phyloP scores from a whole-genome alignment of 108 stramenopile species.

The Conticribra weissflogii region DNA sequence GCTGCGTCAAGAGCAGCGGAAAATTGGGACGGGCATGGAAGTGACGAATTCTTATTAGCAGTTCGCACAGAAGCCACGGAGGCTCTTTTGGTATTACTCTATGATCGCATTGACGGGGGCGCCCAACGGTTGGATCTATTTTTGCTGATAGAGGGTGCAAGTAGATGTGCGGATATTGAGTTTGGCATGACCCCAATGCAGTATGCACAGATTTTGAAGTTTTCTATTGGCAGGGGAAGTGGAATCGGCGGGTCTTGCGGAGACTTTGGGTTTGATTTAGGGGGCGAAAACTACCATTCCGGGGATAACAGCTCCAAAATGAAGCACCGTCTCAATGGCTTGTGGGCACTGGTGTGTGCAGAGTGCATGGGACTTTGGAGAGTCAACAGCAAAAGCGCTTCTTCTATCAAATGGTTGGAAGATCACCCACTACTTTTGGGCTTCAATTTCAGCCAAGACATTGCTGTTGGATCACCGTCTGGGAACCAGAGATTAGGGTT shows the following conservation, averaged over 20 bases:
- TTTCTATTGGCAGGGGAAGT: background rate
- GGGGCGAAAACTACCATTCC: too few species aligned
- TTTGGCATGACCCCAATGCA: constrained; percentile 26
- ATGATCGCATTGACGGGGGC: constrained; percentile 61
- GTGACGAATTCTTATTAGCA: constrained; percentile 2
- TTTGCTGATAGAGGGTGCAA: constrained; percentile 26
- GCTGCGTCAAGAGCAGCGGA: background rate
- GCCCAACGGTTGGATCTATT: constrained; percentile 48
- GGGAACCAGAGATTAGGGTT: too few species aligned
- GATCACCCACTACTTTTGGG: constrained; percentile 57
- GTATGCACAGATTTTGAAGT: constrained; percentile 8
- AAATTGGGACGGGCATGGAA: background rate
- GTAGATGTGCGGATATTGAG: constrained; percentile 16
- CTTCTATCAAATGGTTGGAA: constrained; percentile 34
- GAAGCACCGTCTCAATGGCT: constrained; percentile 27
- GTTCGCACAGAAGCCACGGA: constrained; percentile 61
- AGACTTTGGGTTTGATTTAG: too few species aligned
- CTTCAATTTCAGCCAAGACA: constrained; percentile 8
- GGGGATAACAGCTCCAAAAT: too few species aligned
- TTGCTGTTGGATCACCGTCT: too few species aligned
- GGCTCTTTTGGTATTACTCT: constrained; percentile 56
- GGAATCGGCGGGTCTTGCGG: too few species aligned
- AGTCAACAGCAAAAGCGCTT: constrained; percentile 13
- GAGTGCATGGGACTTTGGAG: constrained; percentile 75
- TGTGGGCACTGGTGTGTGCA: constrained; percentile 58